These are phyloP conservation scores for Bremia lactucae DNA, from an alignment of 352 stramenopile species.

Conservation along the genomic window DNA sequence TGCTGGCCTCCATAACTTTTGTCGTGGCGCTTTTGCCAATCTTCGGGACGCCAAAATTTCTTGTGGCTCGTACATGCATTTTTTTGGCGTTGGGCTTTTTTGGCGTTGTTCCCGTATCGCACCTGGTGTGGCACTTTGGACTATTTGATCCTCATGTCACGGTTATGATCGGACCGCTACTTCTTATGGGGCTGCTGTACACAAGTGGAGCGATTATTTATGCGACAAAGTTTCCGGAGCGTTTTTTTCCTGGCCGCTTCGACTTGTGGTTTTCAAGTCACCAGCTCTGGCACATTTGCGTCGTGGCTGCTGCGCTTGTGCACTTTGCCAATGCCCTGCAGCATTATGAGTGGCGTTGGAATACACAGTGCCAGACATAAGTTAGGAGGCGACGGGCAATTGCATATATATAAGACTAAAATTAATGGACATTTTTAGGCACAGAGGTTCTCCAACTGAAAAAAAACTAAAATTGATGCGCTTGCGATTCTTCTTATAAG, in stretches of 20 bases:
- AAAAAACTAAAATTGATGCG: too few relatives aligned
- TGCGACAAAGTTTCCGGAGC: slow-evolving; percentile 75
- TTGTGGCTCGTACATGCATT: slow-evolving; percentile 57
- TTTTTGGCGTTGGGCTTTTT: slow-evolving; percentile 81
- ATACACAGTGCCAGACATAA: slow-evolving; percentile 68
- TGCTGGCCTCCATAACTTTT: slow-evolving; percentile 62
- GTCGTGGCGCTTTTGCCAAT: slow-evolving; percentile 51
- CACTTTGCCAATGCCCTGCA: slow-evolving; percentile 77
- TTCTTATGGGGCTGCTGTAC: slow-evolving; percentile 73
- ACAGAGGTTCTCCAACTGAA: too few relatives aligned
- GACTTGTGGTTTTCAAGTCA: slow-evolving; percentile 82
- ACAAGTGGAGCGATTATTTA: slow-evolving; percentile 77
- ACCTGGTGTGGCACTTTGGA: slow-evolving; percentile 68
- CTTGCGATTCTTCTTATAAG: too few relatives aligned
- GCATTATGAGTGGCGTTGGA: slow-evolving; percentile 82
- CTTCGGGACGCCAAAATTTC: slow-evolving; percentile 66
- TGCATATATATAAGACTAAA: too few relatives aligned
- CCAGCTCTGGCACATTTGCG: slow-evolving; percentile 84
- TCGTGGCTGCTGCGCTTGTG: slow-evolving; percentile 75
- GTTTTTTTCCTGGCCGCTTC: slow-evolving; percentile 76
- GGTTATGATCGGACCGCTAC: slow-evolving; percentile 68
- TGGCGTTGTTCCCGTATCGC: slow-evolving; percentile 59
- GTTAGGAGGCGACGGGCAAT: too few relatives aligned
- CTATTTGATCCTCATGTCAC: slow-evolving; percentile 76
- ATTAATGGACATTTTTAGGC: too few relatives aligned